These are phyloP conservation scores for Saturnispora diversa DNA, from an alignment of 805 yeast species.

Conservation along the genomic window DNA sequence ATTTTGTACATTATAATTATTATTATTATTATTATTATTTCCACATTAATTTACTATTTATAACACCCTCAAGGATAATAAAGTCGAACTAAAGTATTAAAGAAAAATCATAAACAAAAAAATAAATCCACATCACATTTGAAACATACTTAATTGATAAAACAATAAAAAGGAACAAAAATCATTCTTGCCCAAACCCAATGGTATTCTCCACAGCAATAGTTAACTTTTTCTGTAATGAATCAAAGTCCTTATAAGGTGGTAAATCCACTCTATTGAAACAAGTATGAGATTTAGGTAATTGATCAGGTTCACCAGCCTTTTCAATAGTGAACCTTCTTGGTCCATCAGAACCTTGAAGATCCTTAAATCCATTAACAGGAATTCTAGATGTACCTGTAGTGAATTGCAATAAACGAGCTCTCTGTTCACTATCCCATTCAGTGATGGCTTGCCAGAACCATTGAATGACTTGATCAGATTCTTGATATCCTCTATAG, in stretches of 20 bases:
- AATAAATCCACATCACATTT: background rate
- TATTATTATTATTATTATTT: no score
- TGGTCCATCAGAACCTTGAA: slow-evolving; percentile 99
- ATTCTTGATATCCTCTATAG: slow-evolving; percentile 95
- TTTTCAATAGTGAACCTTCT: slow-evolving; percentile 97
- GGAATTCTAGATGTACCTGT: slow-evolving; percentile 99
- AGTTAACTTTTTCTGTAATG: slow-evolving; percentile 81
- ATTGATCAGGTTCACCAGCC: slow-evolving; percentile 88
- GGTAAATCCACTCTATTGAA: slow-evolving; percentile 98
- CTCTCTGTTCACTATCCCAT: slow-evolving; percentile 96
- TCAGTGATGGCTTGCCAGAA: slow-evolving; percentile 91
- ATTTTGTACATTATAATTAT: no score
- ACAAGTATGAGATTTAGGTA: slow-evolving; percentile 97
- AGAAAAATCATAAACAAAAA: no score
- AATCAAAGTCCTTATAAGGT: slow-evolving; percentile 77
- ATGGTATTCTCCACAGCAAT: slow-evolving; percentile 98
- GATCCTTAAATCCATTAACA: slow-evolving; percentile 96
- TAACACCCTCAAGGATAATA: no score
- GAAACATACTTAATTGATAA: background rate
- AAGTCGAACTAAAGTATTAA: no score
- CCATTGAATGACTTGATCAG: slow-evolving; percentile 96
- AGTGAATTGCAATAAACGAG: slow-evolving; percentile 90
- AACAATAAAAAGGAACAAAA: background rate
- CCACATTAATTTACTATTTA: no score
- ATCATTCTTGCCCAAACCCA: slow-evolving; percentile 94